Base-by-base conservation (phyloP, 2,329 filamentous ascomycete genomes). In the Orbilia oligospora region DNA sequence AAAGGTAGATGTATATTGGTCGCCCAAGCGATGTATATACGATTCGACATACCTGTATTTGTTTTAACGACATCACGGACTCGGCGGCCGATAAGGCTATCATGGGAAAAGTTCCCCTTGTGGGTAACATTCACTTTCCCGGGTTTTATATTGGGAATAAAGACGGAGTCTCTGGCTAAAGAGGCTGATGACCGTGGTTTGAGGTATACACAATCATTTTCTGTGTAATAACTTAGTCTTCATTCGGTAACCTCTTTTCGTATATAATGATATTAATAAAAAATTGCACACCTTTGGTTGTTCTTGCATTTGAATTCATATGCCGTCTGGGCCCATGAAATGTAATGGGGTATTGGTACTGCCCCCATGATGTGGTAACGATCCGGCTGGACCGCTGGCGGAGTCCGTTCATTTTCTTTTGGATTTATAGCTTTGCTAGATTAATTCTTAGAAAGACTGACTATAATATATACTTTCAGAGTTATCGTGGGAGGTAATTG, bases 1-100 rank as follows among this genome's bases (percentile, higher is more conserved):
- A n/a, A 22, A 18, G 30, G 16, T 58, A 58, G 12, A n/a, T 16
- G 9, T 16, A 41, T 41, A 41, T 41, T 20, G 33, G n/a, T 20
- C n/a, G 18, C n/a, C 5, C n/a, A 20, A 46, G 6, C n/a, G 44
- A 9, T 24, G 33, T 27, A n/a, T 30, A 9, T 41, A 27, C 5
- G 56, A 18, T 18, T 81, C 16, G 14, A 49, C 49, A 24, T 77
- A 83, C 87, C 87, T 82, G 86, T 88, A 79, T 85, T 86, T 56
- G 90, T 88, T 44, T 84, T 83, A 10, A 93, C 85, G n/a, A 87
- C 82, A 80, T 92, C 90, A 78, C 91, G 87, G 3, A 88, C 83
- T 48, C 85, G 84, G 79, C 87, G 88, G 46, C 91, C 91, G 81
- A 94, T 91, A 71, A 94, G 88, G 44, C 89, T 87, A 66, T 85